Conservation (phyloP, 1,284 basidiomycete genomes). For the Neotropicomus parvogracilis region DNA sequence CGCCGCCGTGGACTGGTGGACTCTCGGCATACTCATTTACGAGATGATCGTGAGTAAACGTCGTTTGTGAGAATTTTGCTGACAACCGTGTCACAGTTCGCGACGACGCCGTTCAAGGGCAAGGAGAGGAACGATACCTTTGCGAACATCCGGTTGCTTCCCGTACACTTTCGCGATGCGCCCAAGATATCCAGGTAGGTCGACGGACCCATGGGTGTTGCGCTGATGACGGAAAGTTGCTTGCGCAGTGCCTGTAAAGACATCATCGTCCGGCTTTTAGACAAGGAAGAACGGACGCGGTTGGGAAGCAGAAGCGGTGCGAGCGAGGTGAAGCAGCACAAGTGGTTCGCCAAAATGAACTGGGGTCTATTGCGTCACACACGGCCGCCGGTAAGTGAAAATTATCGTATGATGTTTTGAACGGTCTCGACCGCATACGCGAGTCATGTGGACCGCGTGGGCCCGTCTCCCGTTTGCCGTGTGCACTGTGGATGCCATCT, state of each 20-base stretch:
- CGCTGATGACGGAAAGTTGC: constrained; percentile 12
- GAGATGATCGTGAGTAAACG: constrained; percentile 93
- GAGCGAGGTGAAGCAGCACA: constrained; percentile 98
- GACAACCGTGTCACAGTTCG: constrained; percentile 61
- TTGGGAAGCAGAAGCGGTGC: constrained; percentile 92
- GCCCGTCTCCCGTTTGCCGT: constrained; percentile 10
- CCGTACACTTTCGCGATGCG: constrained; percentile 85
- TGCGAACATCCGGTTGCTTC: constrained; percentile 86
- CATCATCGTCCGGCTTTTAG: constrained; percentile 81
- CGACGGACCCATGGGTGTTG: neutral
- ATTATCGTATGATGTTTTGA: constrained; percentile 5
- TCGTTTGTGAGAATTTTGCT: constrained; percentile 22
- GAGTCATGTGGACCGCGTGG: constrained; percentile 13
- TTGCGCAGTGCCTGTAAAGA: constrained; percentile 78
- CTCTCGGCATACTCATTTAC: constrained; percentile 95
- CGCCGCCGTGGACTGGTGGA: constrained; percentile 99
- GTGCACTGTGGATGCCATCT: constrained; percentile 7
- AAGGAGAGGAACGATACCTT: constrained; percentile 93
- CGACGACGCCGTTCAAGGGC: constrained; percentile 98
- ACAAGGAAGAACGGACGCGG: constrained; percentile 90
- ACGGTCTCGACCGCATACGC: neutral
- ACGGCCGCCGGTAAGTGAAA: constrained; percentile 78
- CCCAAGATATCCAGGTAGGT: constrained; percentile 83
- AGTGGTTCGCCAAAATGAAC: constrained; percentile 95
- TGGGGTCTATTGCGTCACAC: constrained; percentile 95